Evolutionary conservation across 1,284 basidiomycete species (phyloP).

Genomic region (Phellopilus nigrolimitatus): DNA sequence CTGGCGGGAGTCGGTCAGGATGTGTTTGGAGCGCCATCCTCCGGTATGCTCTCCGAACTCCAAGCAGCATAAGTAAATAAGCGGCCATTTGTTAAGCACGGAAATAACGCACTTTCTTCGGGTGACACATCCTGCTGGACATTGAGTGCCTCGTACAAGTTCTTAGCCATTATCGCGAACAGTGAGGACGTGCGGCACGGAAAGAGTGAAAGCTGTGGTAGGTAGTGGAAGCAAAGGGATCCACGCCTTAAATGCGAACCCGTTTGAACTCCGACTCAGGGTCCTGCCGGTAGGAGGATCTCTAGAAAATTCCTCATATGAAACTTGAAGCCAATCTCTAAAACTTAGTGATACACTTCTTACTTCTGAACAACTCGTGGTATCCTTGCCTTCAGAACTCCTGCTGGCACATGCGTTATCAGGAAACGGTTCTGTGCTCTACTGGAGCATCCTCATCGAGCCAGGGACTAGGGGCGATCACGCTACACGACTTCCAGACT

Average conservation of each 20-base stretch:
- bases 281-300: too few relatives aligned
- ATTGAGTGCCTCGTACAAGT: constrained; percentile 22
- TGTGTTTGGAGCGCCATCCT: constrained; percentile 58
- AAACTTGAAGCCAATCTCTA: constrained; percentile 5
- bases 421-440: constrained; percentile 63
- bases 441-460: constrained; percentile 43
- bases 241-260: not conserved
- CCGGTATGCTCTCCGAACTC: constrained; percentile 61
- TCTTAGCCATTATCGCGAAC: constrained; percentile 10
- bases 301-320: constrained; percentile 15
- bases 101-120: constrained; percentile 33
- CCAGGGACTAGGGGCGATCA: constrained; percentile 54
- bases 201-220: not conserved
- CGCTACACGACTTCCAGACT: constrained; percentile 70
- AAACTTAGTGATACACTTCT: constrained; percentile 1
- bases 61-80: not conserved
- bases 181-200: not conserved
- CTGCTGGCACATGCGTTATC: constrained; percentile 47
- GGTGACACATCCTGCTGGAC: constrained; percentile 29
- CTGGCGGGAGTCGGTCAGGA: constrained; percentile 56
- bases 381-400: constrained; percentile 1
- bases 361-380: constrained; percentile 9
- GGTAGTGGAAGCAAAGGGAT: not conserved
- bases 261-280: constrained; percentile 9
- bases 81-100: constrained; percentile 3